Base-by-base conservation (phyloP, 2,329 filamentous ascomycete genomes). In the Sphaerostilbella broomeana region DNA sequence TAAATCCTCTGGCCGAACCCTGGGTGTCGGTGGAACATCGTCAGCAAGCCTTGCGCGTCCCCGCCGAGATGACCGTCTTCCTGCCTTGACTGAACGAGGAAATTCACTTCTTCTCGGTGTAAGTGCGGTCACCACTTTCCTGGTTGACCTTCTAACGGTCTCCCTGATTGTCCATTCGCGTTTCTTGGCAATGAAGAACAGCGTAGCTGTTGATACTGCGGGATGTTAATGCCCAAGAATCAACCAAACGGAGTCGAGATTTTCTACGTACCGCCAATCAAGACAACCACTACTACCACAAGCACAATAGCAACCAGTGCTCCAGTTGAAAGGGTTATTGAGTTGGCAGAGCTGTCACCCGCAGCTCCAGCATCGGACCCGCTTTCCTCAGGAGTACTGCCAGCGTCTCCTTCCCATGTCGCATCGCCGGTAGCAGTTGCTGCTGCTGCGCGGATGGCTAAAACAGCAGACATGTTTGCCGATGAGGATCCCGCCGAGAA, bases 101-200 rank as follows among this genome's bases (percentile, higher is more conserved):
- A 81, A 81, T 49, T 79, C 75, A 40, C 69, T 61, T 41, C 77
- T 68, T 33, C 77, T 65, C 5, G 78, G 78, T n/a, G 78, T 81
- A 40, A 82, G 66, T 5, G 71, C 78, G 4, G 69, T 73, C 29
- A 73, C 75, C 19, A 82, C 75, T 53, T 69, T 77, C 46, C 69
- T 71, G 21, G 78, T 77, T 2, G 84, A 88, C 47, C 75, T 77
- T 40, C 81, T 75, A 42, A 94, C 69, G 20, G 72, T 83, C 56
- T 85, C 77, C 43, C 80, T 77, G 49, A 92, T 69, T 49, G 80
- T 84, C 86, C 86, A 92, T 60, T 89, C 84, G 32, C 81, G 77
- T 65, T 86, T 88, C 70, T 92, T 92, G 40, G 86, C 84, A 25
- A 90, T 59, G 59, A 81, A 86, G 65, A 84, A 94, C 19, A 92